Evolutionary conservation across 352 stramenopile genomes (phyloP).

Genomic region (Pythium brachiatum): DNA sequence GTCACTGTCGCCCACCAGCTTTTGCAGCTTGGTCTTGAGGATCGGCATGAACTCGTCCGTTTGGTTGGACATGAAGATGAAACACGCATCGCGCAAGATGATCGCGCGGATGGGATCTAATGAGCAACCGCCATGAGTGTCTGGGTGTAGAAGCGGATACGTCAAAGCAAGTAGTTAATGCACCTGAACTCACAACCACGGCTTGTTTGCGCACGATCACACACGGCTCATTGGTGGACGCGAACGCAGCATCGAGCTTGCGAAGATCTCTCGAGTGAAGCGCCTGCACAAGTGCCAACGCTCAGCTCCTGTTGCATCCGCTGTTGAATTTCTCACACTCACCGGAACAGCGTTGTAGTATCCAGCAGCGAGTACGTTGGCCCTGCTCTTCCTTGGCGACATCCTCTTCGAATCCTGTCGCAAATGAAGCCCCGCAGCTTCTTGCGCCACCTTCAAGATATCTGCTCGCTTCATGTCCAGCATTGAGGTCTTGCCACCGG

Average conservation of each 20-base stretch:
- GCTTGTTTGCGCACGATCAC: constrained; percentile 76
- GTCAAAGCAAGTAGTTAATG: not conserved
- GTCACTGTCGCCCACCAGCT: constrained; percentile 16
- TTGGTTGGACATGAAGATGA: constrained; percentile 1
- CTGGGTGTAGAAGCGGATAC: not conserved
- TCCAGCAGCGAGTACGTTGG: not conserved
- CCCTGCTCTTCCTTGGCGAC: not conserved
- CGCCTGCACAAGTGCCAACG: not conserved
- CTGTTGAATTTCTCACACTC: not conserved
- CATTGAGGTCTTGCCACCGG: not conserved
- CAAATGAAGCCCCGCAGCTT: not conserved
- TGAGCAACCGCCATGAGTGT: not conserved
- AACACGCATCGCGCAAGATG: constrained; percentile 52
- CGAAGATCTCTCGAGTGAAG: constrained; percentile 74
- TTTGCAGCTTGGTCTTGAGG: constrained; percentile 37
- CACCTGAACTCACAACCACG: constrained; percentile 69
- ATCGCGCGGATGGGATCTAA: constrained; percentile 65
- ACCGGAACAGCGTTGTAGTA: not conserved
- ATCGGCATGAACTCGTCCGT: constrained; percentile 31
- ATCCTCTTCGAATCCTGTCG: not conserved
- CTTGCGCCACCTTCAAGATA: not conserved
- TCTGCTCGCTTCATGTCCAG: not conserved
- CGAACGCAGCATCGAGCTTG: constrained; percentile 70
- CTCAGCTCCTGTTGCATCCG: not conserved
- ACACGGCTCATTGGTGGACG: constrained; percentile 67